Evolutionary conservation across 1,139 yeast species (phyloP), one percentile per base, ranked within the genome.

Genomic region (Candida neerlandica): DNA sequence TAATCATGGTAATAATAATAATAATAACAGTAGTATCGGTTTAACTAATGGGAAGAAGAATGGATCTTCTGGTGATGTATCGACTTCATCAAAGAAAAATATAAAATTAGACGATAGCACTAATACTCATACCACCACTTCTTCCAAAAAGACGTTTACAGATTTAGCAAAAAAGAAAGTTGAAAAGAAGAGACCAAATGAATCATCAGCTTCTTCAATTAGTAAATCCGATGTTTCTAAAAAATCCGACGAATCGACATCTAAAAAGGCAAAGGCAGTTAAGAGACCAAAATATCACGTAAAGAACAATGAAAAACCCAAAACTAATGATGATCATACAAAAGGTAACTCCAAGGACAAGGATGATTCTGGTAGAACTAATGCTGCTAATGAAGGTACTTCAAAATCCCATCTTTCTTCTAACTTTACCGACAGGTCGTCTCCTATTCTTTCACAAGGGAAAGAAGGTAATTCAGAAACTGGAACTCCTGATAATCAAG

Each of bases 151-250:
- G 15, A 32, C 26, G 10, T 34, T 33, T 42, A 27, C 40, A 9
- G 45, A 42, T 5, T 33, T 42, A 33, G 6, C 45, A 3, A 33
- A 34, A 6, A 42, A 42, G 15, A 42, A 21, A n/a, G 33, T 33
- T 23, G 45, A 42, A 3, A 42, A 33, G 11, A 42, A 42, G 23
- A 23, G 39, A 33, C 39, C 38, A 23, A 42, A 34, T 42, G 45
- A 33, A 42, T 42, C 45, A 14, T 42, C 40, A 9, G 29, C 45
- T n/a, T 42, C 45, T 14, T 42, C 45, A 33, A 23, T 42, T 6
- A 42, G 37, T 33, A 42, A 42, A 33, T 42, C 45, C 3, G 45
- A 42, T 15, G 37, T 26, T 9, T 42, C 45, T 10, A 42, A 34
- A 23, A 42, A 42, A 15, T 33, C 39, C 9, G 45, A 42, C 5